Base-by-base conservation (phyloP, 2,329 filamentous ascomycete species). In the Aspergillus pseudoviridinutans region DNA sequence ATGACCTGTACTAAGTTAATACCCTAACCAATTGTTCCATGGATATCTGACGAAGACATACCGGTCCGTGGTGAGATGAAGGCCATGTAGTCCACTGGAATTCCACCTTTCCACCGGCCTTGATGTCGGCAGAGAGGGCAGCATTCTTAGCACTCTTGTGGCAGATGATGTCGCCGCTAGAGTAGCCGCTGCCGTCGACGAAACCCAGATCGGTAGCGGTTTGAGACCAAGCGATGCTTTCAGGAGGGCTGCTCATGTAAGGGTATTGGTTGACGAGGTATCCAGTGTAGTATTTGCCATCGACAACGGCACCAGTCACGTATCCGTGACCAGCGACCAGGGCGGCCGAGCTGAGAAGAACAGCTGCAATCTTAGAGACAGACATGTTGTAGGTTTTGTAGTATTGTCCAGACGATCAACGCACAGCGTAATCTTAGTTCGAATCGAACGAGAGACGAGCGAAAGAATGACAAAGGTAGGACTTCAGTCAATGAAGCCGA, bases 1-100 rank as follows among this genome's bases (percentile, higher is more conserved):
- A 88, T 79, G 64, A 88, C 81, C 32, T 38, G 14, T n/a, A 38
- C 32, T 7, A 38, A 17, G 32, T 38, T 38, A 38, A 17, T 38
- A 17, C 5, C 32, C 32, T 38, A 38, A 17, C 32, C 5, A 17
- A 38, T n/a, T 38, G 14, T 17, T 38, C 32, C 12, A 17, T 35
- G 32, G 12, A 35, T 17, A 14, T 35, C 32, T 35, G 17, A 12
- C 10, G 28, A 12, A 29, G 32, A 35, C 32, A 38, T 38, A 38
- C 32, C 12, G 86, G 86, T 2, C 84, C 84, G 62, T 86, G 79
- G 75, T 90, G 84, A 55, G 79, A 81, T 9, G 81, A 77, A n/a
- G 87, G 86, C 87, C 87, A 90, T 17, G 76, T 76, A 57, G 79
- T 83, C 87, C 87, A 89, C 65, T 84, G 79, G 51, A 89, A 73